Evolutionary conservation across 2,329 filamentous ascomycete genomes (phyloP).

Genomic region (Monosporascus sp.): DNA sequence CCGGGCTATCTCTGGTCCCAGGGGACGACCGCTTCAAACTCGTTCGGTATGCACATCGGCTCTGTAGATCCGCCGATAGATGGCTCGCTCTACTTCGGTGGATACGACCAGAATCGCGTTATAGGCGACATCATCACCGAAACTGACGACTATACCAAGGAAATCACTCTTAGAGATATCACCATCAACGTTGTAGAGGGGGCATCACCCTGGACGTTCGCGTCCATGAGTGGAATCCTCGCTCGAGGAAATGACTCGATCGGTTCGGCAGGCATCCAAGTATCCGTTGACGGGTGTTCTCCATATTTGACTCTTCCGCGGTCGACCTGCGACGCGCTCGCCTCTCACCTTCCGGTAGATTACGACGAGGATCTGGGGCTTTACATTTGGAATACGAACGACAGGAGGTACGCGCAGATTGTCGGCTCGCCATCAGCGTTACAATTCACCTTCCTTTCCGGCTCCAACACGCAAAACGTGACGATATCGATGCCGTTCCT

Average conservation of each 20-base stretch:
- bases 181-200: constrained; percentile 35
- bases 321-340: constrained; percentile 35
- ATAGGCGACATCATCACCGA: constrained; percentile 26
- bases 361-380: constrained; percentile 31
- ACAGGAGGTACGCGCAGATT: constrained; percentile 30
- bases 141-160: constrained; percentile 16
- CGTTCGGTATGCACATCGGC: constrained; percentile 38
- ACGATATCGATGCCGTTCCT: constrained; percentile 38
- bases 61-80: constrained; percentile 25
- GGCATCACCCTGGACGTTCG: constrained; percentile 32
- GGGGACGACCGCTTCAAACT: constrained; percentile 30
- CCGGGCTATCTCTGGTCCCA: constrained; percentile 22
- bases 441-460: constrained; percentile 32
- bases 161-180: constrained; percentile 33
- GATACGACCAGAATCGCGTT: constrained; percentile 36
- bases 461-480: constrained; percentile 25
- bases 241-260: constrained; percentile 23
- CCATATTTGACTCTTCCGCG: constrained; percentile 36
- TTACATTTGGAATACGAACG: constrained; percentile 35
- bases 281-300: constrained; percentile 30
- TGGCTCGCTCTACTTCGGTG: constrained; percentile 34
- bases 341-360: constrained; percentile 30
- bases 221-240: constrained; percentile 23
- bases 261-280: constrained; percentile 18
- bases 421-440: constrained; percentile 36